A percentile compares a stretch with the other conserved stretches of the same genome.
Conservation (phyloP, 768 basidiomycete genomes). For the Podaxis carcinomalis region DNA sequence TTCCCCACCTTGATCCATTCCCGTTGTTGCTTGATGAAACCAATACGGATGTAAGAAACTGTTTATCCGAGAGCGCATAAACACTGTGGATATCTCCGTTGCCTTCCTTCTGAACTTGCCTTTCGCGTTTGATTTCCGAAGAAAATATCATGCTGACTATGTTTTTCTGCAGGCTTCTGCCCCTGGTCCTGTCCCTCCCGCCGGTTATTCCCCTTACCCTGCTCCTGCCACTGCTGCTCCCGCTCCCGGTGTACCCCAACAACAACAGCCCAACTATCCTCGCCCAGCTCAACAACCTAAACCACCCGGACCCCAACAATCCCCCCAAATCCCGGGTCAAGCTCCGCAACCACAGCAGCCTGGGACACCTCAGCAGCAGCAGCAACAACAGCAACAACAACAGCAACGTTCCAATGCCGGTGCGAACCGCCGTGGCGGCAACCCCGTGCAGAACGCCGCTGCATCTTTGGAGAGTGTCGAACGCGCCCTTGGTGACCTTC, state of each 20-base stretch:
- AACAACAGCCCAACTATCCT: constrained; percentile 19
- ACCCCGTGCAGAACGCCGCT: constrained; percentile 65
- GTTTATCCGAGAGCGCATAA: constrained; percentile 33
- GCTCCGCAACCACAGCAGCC: constrained; percentile 14
- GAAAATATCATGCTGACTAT: neutral
- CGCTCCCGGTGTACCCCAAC: constrained; percentile 15
- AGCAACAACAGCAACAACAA: constrained; percentile 11
- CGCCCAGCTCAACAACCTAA: constrained; percentile 21
- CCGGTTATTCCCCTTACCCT: constrained; percentile 13
- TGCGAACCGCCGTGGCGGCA: constrained; percentile 22
- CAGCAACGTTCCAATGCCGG: constrained; percentile 10
- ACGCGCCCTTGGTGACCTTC: constrained; percentile 49
- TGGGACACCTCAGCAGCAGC: constrained; percentile 3
- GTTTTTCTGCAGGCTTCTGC: constrained; percentile 42
- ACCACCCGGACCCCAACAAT: constrained; percentile 20
- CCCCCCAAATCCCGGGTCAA: constrained; percentile 19
- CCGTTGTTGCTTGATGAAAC: constrained; percentile 20
- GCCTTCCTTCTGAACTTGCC: constrained; percentile 52
- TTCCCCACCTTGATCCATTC: constrained; percentile 7
- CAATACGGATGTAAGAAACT: constrained; percentile 27
- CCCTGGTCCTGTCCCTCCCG: constrained; percentile 27
- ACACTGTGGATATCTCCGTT: constrained; percentile 53
- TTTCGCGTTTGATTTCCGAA: neutral
- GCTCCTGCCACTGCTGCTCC: constrained; percentile 18
- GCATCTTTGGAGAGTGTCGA: constrained; percentile 70